phyloP scores from a whole-genome alignment of 208 protist species.

The Acanthamoeba lenticulata region DNA sequence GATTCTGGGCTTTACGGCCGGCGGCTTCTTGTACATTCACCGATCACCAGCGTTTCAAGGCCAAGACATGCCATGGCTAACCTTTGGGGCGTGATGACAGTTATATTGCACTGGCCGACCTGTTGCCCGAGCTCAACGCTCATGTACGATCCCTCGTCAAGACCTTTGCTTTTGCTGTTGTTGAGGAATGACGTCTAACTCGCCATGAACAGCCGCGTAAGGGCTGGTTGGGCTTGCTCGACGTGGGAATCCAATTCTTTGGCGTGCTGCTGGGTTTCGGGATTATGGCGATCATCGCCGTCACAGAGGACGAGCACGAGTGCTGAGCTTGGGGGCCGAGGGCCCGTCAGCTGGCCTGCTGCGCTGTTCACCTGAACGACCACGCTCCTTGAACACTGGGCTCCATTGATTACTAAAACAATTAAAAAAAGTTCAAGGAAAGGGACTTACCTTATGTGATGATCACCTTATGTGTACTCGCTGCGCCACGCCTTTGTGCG shows the following conservation, averaged over 20 bases:
- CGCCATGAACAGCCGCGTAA: not conserved
- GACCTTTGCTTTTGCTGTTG: not conserved
- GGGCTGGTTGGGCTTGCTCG: not conserved
- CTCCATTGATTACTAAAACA: no score
- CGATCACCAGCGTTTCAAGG: no score
- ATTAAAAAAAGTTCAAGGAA: no score
- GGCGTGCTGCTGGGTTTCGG: conserved; percentile 11
- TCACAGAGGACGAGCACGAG: not conserved
- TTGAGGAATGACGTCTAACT: not conserved
- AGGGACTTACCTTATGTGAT: no score
- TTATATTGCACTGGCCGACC: conserved; percentile 9
- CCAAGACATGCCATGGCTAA: no score
- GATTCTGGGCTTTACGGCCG: conserved; percentile 41
- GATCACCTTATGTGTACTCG: no score
- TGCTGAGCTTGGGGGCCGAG: no score
- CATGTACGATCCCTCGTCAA: not conserved
- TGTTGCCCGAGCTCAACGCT: conserved; percentile 14
- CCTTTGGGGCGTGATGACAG: no score
- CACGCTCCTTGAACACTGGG: no score
- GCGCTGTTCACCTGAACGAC: no score
- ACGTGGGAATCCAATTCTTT: not conserved
- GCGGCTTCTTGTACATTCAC: conserved; percentile 26
- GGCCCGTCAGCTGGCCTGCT: no score
- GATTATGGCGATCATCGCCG: conserved; percentile 10
- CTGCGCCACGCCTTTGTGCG: no score